Base-by-base conservation (phyloP, 805 yeast species). In the Lachancea waltii region DNA sequence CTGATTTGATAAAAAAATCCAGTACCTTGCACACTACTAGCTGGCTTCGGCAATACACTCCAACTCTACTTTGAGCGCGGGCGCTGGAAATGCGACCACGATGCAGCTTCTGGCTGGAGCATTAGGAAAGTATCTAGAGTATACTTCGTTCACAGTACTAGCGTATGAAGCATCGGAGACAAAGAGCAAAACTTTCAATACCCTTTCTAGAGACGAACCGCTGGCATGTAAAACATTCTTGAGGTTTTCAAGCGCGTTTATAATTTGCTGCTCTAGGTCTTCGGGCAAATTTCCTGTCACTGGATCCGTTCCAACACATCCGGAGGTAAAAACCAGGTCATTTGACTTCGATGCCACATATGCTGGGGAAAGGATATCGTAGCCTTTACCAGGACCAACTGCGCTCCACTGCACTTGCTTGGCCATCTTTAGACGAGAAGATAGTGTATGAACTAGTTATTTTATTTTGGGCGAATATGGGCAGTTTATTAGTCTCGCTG, bases 71-170 rank as follows among this genome's bases (percentile, higher is more conserved):
- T 70, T 66, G 36, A 73, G 45, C 14, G 60, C 48, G 10, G 70
- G 64, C 50, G 72, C 67, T 50, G 76, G 75, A 59, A 75, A 74
- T 5, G 60, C 67, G 23, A 70, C 77, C 36, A 71, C 62, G 25
- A 75, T 62, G 51, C 77, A 71, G 33, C 72, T 66, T 62, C 81
- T 67, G 6, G 76, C 75, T 14, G 81, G 81, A 45, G 64, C 62
- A 31, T 63, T 59, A 2, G 67, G 64, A 60, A 75, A 70, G 50
- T 64, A 61, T 44, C 67, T 62, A 13, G 58, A 60, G 51, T 74
- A 75, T 29, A 73, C 63, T 32, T 62, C 50, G 56, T 75, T 75
- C 46, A 75, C 63, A 18, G 48, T 54, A 5, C 64, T 51, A 13
- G 70, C 67, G 46, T 70, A 66, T 21, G 60, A 53, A 18, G 66